Evolutionary conservation across 768 basidiomycete genomes (phyloP).

Genomic region (Termitomyces sp.): DNA sequence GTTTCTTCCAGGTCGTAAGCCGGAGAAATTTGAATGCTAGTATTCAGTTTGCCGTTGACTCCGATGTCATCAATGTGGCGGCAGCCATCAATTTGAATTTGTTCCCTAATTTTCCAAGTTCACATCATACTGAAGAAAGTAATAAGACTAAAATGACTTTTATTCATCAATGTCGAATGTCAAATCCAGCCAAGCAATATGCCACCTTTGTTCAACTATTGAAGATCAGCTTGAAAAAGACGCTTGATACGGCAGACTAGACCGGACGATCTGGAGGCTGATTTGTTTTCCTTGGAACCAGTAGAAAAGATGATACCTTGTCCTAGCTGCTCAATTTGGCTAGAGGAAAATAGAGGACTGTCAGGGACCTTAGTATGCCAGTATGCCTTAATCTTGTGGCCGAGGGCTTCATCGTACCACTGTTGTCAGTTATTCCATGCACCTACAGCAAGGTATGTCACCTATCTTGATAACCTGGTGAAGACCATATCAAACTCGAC

Average conservation of each 20-base stretch:
- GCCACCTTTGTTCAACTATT: neutral
- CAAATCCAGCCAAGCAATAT: constrained; percentile 20
- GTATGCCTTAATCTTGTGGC: constrained; percentile 25
- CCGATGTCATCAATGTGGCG: no score
- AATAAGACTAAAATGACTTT: constrained; percentile 16
- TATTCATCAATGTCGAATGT: constrained; percentile 19
- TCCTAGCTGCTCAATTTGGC: constrained; percentile 25
- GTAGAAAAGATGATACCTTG: no score
- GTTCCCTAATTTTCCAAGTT: constrained; percentile 7
- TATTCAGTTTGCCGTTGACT: no score
- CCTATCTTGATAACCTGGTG: neutral
- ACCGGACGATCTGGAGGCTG: neutral
- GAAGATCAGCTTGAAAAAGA: neutral
- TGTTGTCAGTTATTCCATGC: constrained; percentile 24
- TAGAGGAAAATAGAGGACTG: constrained; percentile 16
- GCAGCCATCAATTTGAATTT: no score
- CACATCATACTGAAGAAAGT: constrained; percentile 18
- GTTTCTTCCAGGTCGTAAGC: no score
- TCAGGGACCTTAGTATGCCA: constrained; percentile 15
- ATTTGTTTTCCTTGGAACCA: neutral
- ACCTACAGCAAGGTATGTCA: constrained; percentile 21
- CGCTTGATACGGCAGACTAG: neutral
- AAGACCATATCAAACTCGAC: neutral
- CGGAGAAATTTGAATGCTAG: no score
- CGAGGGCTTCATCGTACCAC: no score